These are phyloP conservation scores for Wickerhamiella dianesei DNA, from an alignment of 805 yeast genomes.

Conservation along the genomic window DNA sequence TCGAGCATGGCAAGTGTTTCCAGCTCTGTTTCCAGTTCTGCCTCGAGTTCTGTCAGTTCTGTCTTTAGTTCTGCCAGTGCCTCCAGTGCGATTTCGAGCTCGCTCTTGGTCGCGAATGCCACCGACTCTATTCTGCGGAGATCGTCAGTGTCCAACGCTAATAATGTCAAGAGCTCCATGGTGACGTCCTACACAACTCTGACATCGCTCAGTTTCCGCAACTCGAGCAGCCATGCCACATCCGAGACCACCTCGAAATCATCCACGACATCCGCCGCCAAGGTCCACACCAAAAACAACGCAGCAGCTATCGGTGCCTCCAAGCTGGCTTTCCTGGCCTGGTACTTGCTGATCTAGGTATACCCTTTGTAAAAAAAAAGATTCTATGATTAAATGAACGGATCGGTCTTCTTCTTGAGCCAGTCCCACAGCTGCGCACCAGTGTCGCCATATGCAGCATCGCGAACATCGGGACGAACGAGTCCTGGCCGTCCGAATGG, in stretches of 20 bases:
- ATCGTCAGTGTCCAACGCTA: too few species aligned
- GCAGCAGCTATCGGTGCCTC: background rate
- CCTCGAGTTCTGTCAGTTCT: background rate
- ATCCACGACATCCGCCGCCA: background rate
- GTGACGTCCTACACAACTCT: background rate
- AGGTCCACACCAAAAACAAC: background rate
- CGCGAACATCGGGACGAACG: conserved; percentile 28
- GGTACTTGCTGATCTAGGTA: background rate
- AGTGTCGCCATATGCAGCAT: conserved; percentile 23
- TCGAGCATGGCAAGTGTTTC: too few species aligned
- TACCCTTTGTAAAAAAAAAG: background rate
- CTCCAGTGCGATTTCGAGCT: too few species aligned
- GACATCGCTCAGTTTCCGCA: background rate
- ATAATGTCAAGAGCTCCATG: background rate
- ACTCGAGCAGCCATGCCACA: background rate
- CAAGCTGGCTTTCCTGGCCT: background rate
- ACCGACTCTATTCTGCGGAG: too few species aligned
- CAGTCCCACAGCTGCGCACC: conserved; percentile 27
- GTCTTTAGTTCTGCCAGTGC: too few species aligned
- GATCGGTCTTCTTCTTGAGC: conserved; percentile 16
- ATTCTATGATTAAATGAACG: background rate
- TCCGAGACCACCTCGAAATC: background rate
- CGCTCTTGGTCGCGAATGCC: too few species aligned
- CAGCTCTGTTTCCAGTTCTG: background rate
- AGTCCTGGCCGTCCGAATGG: conserved; percentile 33